Conservation (phyloP, 805 yeast species). For the Ogataea polymorpha region DNA sequence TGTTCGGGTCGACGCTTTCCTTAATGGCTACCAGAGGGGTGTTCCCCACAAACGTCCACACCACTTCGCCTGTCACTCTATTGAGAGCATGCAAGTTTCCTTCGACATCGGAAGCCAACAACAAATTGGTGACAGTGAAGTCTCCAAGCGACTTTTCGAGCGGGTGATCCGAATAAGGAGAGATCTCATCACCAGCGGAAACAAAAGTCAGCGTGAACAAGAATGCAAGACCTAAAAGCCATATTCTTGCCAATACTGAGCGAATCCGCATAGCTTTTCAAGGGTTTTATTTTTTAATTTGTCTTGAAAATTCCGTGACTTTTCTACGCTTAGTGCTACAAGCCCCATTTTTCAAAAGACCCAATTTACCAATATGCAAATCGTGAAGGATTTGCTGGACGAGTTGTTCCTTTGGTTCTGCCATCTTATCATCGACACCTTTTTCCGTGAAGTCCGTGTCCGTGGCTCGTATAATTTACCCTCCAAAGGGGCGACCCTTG, state of each 20-base stretch:
- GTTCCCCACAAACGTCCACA: constrained; percentile 73
- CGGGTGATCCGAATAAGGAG: background rate
- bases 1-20: constrained; percentile 15
- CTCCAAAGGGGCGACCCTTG: constrained; percentile 75
- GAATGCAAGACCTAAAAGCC: background rate
- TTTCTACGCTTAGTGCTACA: background rate
- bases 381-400: constrained; percentile 10
- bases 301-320: background rate
- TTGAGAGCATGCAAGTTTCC: constrained; percentile 83
- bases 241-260: background rate
- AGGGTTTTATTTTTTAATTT: background rate
- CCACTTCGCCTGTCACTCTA: constrained; percentile 65
- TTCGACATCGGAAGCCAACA: constrained; percentile 78
- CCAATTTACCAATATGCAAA: constrained; percentile 1
- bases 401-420: constrained; percentile 32
- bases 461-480: constrained; percentile 79
- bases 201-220: background rate
- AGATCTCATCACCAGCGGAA: constrained; percentile 2
- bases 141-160: constrained; percentile 21
- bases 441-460: constrained; percentile 85
- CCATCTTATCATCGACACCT: constrained; percentile 40
- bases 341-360: background rate
- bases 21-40: constrained; percentile 52
- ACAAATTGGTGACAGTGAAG: constrained; percentile 44
- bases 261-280: constrained; percentile 6